These are phyloP conservation scores for Xylaria acuta DNA, from an alignment of 495 filamentous ascomycete species.

Conservation along the genomic window DNA sequence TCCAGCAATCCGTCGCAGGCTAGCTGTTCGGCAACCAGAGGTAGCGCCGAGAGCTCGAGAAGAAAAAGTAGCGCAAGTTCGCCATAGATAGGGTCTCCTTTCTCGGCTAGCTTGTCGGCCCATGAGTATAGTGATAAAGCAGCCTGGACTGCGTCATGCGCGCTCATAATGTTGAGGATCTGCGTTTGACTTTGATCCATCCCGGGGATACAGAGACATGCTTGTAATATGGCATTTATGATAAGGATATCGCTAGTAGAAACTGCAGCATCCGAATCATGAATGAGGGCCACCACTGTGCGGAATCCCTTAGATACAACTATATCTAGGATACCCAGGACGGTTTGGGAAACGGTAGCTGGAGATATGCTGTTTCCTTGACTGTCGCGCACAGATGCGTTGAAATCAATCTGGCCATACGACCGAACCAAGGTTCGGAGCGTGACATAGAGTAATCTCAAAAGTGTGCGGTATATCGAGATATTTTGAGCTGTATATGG, in stretches of 20 bases:
- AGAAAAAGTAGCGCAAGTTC: conserved; percentile 87
- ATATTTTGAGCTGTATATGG: conserved; percentile 69
- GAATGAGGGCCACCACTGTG: conserved; percentile 74
- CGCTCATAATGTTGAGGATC: conserved; percentile 67
- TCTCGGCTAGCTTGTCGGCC: conserved; percentile 78
- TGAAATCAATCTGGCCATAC: conserved; percentile 29
- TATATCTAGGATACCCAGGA: conserved; percentile 75
- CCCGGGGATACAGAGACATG: conserved; percentile 73
- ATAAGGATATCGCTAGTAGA: conserved; percentile 79
- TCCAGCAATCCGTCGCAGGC: conserved; percentile 83
- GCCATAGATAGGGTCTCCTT: conserved; percentile 91
- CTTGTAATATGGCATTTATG: conserved; percentile 87
- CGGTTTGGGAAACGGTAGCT: conserved; percentile 52
- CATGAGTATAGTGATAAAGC: conserved; percentile 91
- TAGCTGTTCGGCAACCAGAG: conserved; percentile 84
- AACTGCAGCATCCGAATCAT: conserved; percentile 59
- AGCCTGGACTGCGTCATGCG: conserved; percentile 76
- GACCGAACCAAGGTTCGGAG: conserved; percentile 62
- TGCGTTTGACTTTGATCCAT: conserved; percentile 66
- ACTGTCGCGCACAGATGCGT: conserved; percentile 42
- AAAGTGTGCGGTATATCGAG: conserved; percentile 78
- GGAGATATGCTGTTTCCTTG: conserved; percentile 45
- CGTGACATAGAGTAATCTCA: conserved; percentile 84
- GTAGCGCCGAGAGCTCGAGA: conserved; percentile 81
- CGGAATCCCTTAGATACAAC: conserved; percentile 84